phyloP scores from a whole-genome alignment of 345 rosid species.

The Murraya koenigii region DNA sequence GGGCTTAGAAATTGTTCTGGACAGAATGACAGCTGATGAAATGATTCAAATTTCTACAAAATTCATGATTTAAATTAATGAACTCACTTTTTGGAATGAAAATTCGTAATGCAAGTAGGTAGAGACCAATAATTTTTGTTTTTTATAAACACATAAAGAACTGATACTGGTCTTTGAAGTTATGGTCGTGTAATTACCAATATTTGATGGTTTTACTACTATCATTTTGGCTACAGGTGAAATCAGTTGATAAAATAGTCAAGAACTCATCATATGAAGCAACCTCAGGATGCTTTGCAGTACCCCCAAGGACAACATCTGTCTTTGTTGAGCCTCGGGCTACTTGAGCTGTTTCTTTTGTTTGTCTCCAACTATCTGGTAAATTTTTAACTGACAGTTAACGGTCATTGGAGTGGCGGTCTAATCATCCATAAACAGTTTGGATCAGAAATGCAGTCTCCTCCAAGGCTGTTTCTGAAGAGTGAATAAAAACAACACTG shows the following conservation, averaged over 20 bases:
- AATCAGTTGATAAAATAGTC: constrained; percentile 57
- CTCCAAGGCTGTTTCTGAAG: neutral
- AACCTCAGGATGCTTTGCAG: constrained; percentile 49
- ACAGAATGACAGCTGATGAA: neutral
- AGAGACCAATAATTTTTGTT: no score
- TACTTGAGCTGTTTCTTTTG: constrained; percentile 15
- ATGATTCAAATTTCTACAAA: neutral
- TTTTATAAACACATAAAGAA: neutral
- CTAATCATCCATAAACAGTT: neutral
- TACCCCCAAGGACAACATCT: constrained; percentile 63
- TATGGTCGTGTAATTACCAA: neutral
- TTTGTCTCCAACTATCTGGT: neutral
- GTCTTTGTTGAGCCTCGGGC: constrained; percentile 68
- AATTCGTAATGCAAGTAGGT: neutral
- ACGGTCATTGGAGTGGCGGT: neutral
- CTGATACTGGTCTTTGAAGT: neutral
- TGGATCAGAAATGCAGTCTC: neutral
- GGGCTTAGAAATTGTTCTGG: neutral
- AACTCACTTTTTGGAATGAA: neutral
- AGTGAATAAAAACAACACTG: neutral
- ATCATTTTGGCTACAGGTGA: constrained; percentile 34
- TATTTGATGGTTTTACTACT: neutral
- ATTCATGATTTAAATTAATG: neutral
- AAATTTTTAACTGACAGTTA: neutral
- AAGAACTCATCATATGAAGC: constrained; percentile 61